Percentiles rank a stretch among this genome's conserved stretches.
phyloP scores from a whole-genome alignment of 495 filamentous ascomycete species.

The Aspergillus carlsbadensis region DNA sequence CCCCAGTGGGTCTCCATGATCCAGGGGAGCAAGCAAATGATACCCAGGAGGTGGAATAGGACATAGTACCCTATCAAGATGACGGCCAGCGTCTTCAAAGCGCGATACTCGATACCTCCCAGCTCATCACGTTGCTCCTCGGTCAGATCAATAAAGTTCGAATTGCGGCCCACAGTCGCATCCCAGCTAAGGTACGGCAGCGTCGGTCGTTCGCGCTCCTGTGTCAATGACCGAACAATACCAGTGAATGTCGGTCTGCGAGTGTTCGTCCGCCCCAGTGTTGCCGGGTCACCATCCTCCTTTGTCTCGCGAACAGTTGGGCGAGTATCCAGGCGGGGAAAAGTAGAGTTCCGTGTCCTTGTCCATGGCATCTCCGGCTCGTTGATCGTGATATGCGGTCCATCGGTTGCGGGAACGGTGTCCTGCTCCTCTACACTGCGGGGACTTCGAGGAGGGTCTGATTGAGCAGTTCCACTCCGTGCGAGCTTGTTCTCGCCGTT shows the following conservation, averaged over 20 bases:
- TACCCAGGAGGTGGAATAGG: slow-evolving; percentile 70
- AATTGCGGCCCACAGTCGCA: slow-evolving; percentile 89
- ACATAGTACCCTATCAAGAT: slow-evolving; percentile 77
- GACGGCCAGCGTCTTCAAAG: slow-evolving; percentile 78
- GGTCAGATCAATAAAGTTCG: slow-evolving; percentile 81
- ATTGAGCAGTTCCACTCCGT: slow-evolving; percentile 11
- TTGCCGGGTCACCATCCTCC: slow-evolving; percentile 25
- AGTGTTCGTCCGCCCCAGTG: slow-evolving; percentile 20
- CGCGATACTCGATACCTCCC: slow-evolving; percentile 91
- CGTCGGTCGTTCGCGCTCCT: slow-evolving; percentile 49
- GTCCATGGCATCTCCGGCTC: slow-evolving; percentile 50
- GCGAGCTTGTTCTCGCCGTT: slow-evolving; percentile 4
- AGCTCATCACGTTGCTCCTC: slow-evolving; percentile 91
- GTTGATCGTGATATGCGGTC: slow-evolving; percentile 62
- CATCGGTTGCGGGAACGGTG: slow-evolving; percentile 32
- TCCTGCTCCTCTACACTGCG: slow-evolving; percentile 23
- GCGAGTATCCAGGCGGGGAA: slow-evolving; percentile 40
- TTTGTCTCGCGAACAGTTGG: slow-evolving; percentile 38
- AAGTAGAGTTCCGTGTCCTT: slow-evolving; percentile 33
- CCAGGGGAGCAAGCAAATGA: slow-evolving; percentile 75
- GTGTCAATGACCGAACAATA: slow-evolving; percentile 39
- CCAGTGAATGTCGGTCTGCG: slow-evolving; percentile 36
- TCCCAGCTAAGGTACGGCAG: slow-evolving; percentile 91
- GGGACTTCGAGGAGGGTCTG: slow-evolving; percentile 18
- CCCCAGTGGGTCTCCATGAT: slow-evolving; percentile 63